Evolutionary conservation across 179 eudicot species (phyloP), one percentile per base, ranked within the genome.

Genomic region (Actinidia chinensis): DNA sequence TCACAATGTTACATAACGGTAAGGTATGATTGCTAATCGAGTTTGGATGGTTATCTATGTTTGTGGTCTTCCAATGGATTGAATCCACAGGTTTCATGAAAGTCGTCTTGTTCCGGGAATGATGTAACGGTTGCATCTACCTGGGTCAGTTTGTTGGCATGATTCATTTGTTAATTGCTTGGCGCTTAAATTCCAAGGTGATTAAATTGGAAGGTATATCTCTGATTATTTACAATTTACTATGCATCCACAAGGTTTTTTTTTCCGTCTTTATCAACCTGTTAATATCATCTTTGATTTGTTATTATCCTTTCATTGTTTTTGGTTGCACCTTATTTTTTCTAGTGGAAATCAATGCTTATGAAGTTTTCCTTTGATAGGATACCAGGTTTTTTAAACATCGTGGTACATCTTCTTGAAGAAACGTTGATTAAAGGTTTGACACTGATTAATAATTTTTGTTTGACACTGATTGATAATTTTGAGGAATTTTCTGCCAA

Each of bases 81-180:
- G 98, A 95, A 78, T 95, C 99, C 60, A 93, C 93, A 82, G 87
- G 93, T 76, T 87, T 81, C 75, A 91, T 91, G 97, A 95, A 95
- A 87, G 99, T 74, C 99, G 99, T 25, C 87, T 95, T 81, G 99
- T 98, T 83, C 99, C 99, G 66, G 99, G 99, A 82, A 95, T 95
- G 99, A 95, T 95, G 99, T 95, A 78, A 22, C 97, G 63, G 99
- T 87, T 81, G 93, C n/a, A 95, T 86, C 88, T 95, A 77, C 77
- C 56, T 22, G 89, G 98, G 99, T 58, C 99, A 95, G 99, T 98
- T 95, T 75, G 82, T 92, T 86, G 63, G 54, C 25, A 25, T 20
- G 60, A 42, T 48, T 65, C 46, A 54, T 54, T 36, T 44, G 47
- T 43, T n/a, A 47, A 5, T 42, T 33, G 9, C 22, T 75, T 58